phyloP scores from a whole-genome alignment of 2,329 filamentous ascomycete genomes.

The Neospermospora avenae region DNA sequence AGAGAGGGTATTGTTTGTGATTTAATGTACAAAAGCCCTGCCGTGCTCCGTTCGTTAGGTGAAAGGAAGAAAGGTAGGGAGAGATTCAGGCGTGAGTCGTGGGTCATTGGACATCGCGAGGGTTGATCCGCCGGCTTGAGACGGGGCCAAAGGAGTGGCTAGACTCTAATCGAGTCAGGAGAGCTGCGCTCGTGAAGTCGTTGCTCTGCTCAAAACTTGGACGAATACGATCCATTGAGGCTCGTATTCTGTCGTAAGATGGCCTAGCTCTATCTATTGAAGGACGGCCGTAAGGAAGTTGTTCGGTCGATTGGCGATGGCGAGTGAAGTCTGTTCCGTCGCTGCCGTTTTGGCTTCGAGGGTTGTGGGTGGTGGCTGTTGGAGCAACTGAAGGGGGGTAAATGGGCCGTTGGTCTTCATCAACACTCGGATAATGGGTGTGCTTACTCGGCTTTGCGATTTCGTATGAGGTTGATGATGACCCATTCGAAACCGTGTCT shows the following conservation, averaged over 20 bases:
- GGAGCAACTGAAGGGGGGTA: slow-evolving; percentile 86
- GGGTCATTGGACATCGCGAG: slow-evolving; percentile 24
- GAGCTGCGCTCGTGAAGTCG: slow-evolving; percentile 88
- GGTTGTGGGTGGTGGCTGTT: slow-evolving; percentile 72
- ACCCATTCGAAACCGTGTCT: slow-evolving; percentile 41
- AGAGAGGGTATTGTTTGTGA: slow-evolving; percentile 32
- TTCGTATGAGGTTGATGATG: slow-evolving; percentile 58
- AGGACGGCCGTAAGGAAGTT: slow-evolving; percentile 36
- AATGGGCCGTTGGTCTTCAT: slow-evolving; percentile 88
- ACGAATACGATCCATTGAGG: slow-evolving; percentile 81
- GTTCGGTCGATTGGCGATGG: slow-evolving; percentile 59
- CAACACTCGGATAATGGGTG: slow-evolving; percentile 59
- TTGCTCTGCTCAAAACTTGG: slow-evolving; percentile 82
- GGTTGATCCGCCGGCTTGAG: slow-evolving; percentile 26
- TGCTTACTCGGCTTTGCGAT: slow-evolving; percentile 48
- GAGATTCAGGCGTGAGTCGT: not conserved
- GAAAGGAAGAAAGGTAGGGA: slow-evolving; percentile 3
- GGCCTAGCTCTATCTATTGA: slow-evolving; percentile 63
- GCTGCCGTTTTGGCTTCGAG: slow-evolving; percentile 84
- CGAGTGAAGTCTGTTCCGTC: slow-evolving; percentile 88
- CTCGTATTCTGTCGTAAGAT: slow-evolving; percentile 83
- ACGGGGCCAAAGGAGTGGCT: slow-evolving; percentile 42
- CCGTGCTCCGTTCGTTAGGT: slow-evolving; percentile 6
- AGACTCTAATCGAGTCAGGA: slow-evolving; percentile 80
- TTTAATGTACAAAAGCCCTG: slow-evolving; percentile 30